Conservation (phyloP, 78 protist genomes). For the Chrysochromulina tobinii region DNA sequence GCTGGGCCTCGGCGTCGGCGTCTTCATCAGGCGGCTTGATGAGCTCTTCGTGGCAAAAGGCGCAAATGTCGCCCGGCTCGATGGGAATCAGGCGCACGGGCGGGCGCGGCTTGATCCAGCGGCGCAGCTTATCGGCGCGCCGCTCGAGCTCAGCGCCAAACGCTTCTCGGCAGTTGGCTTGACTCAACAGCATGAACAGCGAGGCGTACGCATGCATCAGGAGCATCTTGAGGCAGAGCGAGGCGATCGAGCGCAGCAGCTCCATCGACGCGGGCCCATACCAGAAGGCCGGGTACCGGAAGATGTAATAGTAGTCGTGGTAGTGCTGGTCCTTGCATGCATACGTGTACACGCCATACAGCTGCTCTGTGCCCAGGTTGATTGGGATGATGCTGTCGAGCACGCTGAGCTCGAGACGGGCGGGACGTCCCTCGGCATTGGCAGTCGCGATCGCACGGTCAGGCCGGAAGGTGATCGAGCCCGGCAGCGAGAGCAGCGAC, state of each 20-base stretch:
- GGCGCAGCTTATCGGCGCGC: neutral
- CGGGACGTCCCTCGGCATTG: too few species aligned
- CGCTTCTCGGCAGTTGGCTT: neutral
- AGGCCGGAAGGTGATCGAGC: neutral
- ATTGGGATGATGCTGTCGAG: too few species aligned
- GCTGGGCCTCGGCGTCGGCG: too few species aligned
- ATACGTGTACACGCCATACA: neutral
- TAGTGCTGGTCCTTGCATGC: neutral
- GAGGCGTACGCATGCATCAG: constrained; percentile 26
- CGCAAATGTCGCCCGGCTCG: constrained; percentile 13
- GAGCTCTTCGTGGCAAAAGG: constrained; percentile 21
- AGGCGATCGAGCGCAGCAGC: neutral
- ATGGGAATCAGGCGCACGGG: neutral
- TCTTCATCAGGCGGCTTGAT: neutral
- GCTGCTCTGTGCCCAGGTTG: neutral
- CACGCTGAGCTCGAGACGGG: too few species aligned
- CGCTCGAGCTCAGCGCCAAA: neutral
- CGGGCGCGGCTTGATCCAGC: neutral
- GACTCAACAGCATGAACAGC: neutral
- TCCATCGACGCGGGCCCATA: neutral
- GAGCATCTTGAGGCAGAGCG: neutral
- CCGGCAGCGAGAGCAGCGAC: neutral
- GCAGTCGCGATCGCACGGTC: too few species aligned
- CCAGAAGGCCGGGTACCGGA: constrained; percentile 17
- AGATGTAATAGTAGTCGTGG: neutral